A percentile compares a stretch with the other conserved stretches of the same genome.
Evolutionary conservation across 805 yeast species (phyloP).

Genomic region (Isabelozyma rhagii): DNA sequence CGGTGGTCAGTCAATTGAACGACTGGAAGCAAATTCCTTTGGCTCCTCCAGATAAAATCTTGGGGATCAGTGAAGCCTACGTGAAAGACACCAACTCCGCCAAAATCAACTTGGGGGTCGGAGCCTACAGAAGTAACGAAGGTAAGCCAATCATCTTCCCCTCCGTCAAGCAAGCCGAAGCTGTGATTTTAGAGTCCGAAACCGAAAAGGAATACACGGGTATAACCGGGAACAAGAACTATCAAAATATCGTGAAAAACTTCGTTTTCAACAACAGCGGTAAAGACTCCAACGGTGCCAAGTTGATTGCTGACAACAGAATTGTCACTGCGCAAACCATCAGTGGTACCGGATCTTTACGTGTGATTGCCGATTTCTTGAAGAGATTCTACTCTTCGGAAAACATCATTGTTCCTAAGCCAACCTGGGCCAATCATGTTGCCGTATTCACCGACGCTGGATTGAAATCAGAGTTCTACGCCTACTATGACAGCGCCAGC

Average conservation of each 20-base stretch:
- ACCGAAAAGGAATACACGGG: conserved; percentile 83
- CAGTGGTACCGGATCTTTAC: conserved; percentile 93
- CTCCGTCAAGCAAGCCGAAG: conserved; percentile 65
- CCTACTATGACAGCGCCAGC: conserved; percentile 63
- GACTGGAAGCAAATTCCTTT: conserved; percentile 40
- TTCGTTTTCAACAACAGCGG: conserved; percentile 64
- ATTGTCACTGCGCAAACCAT: conserved; percentile 84
- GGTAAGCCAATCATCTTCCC: conserved; percentile 92
- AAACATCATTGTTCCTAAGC: conserved; percentile 72
- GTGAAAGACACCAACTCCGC: conserved; percentile 57
- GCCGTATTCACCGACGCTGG: conserved; percentile 79
- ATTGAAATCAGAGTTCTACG: conserved; percentile 56
- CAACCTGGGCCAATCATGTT: conserved; percentile 93
- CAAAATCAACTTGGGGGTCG: conserved; percentile 71
- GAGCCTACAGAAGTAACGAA: conserved; percentile 87
- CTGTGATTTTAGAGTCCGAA: conserved; percentile 43
- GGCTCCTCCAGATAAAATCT: conserved; percentile 82
- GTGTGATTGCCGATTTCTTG: conserved; percentile 79
- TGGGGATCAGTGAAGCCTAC: conserved; percentile 75
- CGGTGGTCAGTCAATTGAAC: conserved; percentile 3
- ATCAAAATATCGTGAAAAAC: conserved; percentile 62
- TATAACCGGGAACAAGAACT: conserved; percentile 73
- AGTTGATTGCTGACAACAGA: conserved; percentile 57
- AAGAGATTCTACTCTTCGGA: conserved; percentile 52
- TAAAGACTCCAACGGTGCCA: conserved; percentile 51